Evolutionary conservation across 163 green algal species (phyloP).

Genomic region (Scenedesmus sp.): DNA sequence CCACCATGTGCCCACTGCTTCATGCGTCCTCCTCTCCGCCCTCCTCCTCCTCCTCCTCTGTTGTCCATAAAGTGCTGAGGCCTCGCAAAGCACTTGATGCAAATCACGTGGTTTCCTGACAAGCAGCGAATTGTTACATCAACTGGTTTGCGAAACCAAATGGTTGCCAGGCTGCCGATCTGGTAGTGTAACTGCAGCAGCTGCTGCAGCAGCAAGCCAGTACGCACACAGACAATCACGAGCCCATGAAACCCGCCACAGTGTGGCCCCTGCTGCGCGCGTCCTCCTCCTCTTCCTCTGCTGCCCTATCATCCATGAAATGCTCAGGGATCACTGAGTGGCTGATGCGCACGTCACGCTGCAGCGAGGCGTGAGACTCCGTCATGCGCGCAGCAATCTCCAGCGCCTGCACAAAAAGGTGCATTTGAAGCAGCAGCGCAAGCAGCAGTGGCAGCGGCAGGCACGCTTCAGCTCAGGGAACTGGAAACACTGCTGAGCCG

Average conservation of each 20-base stretch:
- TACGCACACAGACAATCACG: not conserved
- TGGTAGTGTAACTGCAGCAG: too few species aligned
- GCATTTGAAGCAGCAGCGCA: constrained; percentile 53
- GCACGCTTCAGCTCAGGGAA: not conserved
- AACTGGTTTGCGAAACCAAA: too few species aligned
- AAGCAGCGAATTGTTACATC: too few species aligned
- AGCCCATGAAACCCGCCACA: constrained; percentile 26
- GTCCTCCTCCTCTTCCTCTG: not conserved
- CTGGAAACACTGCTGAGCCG: too few species aligned
- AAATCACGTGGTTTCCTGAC: too few species aligned
- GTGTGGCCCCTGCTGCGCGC: not conserved
- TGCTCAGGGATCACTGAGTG: constrained; percentile 63
- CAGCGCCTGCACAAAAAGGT: not conserved
- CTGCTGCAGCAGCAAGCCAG: not conserved
- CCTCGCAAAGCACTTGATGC: too few species aligned
- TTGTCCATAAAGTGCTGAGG: too few species aligned
- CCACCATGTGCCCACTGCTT: too few species aligned
- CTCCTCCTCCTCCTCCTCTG: too few species aligned
- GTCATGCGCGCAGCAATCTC: constrained; percentile 55
- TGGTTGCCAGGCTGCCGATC: too few species aligned
- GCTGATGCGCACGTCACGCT: constrained; percentile 61
- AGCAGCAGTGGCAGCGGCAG: not conserved
- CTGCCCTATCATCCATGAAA: constrained; percentile 28
- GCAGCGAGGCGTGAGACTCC: constrained; percentile 44
- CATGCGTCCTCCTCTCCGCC: too few species aligned